Conservation (phyloP, 768 basidiomycete species). For the Lactifluus hygrophoroides region DNA sequence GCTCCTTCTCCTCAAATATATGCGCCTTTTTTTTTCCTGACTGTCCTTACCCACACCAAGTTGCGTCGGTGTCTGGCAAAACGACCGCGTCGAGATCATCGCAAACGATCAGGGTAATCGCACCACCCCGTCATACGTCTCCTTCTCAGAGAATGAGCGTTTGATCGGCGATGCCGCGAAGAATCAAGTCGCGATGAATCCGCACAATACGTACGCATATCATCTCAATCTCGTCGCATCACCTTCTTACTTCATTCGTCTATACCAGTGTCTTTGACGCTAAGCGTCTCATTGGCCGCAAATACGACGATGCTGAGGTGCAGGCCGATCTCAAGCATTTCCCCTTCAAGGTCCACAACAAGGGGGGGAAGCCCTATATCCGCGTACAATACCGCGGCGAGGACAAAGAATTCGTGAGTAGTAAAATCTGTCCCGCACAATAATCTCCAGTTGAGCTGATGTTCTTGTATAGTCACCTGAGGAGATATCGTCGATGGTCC, state of each 20-base stretch:
- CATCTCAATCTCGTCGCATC: neutral
- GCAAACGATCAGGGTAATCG: slow-evolving; percentile 93
- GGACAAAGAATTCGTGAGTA: slow-evolving; percentile 81
- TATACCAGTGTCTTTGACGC: slow-evolving; percentile 83
- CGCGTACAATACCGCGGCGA: slow-evolving; percentile 89
- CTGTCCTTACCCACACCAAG: slow-evolving; percentile 38
- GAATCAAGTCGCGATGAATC: slow-evolving; percentile 99
- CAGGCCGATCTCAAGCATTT: slow-evolving; percentile 83
- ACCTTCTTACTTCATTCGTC: slow-evolving; percentile 20
- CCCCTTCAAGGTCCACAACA: slow-evolving; percentile 87
- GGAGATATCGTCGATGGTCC: slow-evolving; percentile 97
- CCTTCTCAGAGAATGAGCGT: slow-evolving; percentile 92
- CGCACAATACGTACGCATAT: slow-evolving; percentile 65
- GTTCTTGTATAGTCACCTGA: slow-evolving; percentile 65
- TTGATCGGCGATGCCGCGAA: slow-evolving; percentile 99
- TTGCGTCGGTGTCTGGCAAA: slow-evolving; percentile 99
- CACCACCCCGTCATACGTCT: slow-evolving; percentile 92
- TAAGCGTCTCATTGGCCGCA: slow-evolving; percentile 95
- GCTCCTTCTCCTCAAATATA: slow-evolving; percentile 25
- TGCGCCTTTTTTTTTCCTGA: neutral
- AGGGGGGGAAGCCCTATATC: slow-evolving; percentile 82
- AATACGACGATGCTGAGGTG: slow-evolving; percentile 79
- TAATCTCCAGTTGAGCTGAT: neutral
- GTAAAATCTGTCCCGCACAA: neutral
- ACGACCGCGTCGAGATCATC: slow-evolving; percentile 98